Conservation (phyloP, 768 basidiomycete genomes). For the Fibroporia radiculosa region DNA sequence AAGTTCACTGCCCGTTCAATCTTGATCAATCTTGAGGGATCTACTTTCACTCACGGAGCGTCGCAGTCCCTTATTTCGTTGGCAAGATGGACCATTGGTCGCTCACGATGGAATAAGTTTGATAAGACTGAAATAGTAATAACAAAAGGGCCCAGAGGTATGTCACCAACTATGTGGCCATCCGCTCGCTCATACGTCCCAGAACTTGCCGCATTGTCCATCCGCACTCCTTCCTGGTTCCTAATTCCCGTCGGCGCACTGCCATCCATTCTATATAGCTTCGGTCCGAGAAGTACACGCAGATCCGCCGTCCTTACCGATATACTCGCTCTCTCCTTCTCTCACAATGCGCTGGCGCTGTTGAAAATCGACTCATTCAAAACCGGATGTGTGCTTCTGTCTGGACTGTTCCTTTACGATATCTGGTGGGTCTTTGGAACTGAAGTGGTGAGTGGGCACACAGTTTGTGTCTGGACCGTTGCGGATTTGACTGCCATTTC, state of each 20-base stretch:
- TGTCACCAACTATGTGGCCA: slow-evolving; percentile 5
- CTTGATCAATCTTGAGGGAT: neutral
- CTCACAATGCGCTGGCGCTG: slow-evolving; percentile 70
- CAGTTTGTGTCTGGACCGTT: neutral
- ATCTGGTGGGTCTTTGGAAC: slow-evolving; percentile 94
- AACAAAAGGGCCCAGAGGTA: slow-evolving; percentile 42
- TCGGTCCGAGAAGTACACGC: slow-evolving; percentile 28
- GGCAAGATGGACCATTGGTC: slow-evolving; percentile 40
- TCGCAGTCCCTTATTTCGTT: slow-evolving; percentile 35
- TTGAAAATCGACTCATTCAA: slow-evolving; percentile 84
- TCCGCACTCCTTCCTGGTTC: slow-evolving; percentile 49
- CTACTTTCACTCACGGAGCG: neutral
- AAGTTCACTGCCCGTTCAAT: slow-evolving; percentile 8
- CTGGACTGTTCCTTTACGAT: slow-evolving; percentile 87
- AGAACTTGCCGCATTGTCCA: slow-evolving; percentile 36
- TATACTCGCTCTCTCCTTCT: slow-evolving; percentile 66
- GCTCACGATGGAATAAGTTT: slow-evolving; percentile 49
- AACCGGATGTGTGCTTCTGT: slow-evolving; percentile 77
- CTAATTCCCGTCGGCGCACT: slow-evolving; percentile 52
- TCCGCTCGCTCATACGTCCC: neutral
- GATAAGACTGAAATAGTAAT: slow-evolving; percentile 36
- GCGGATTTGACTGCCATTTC: neutral
- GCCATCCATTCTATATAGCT: slow-evolving; percentile 59
- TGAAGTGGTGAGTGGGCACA: slow-evolving; percentile 52
- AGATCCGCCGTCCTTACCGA: slow-evolving; percentile 74